phyloP scores from a whole-genome alignment of 108 stramenopile species.

The Cyclostephanos invisitatus region DNA sequence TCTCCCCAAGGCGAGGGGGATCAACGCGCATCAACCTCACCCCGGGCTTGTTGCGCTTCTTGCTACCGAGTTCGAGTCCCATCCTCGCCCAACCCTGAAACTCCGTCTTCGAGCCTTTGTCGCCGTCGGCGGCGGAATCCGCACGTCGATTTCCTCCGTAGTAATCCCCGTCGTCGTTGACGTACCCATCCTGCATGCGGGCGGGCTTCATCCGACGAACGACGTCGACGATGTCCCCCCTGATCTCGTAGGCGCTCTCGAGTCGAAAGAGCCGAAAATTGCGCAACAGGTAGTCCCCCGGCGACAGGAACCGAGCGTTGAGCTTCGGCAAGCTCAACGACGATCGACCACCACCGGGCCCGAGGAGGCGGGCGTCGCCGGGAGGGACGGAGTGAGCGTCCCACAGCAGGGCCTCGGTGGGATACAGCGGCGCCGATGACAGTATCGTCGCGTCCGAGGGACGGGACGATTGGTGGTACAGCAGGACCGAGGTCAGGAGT shows the following conservation, averaged over 20 bases:
- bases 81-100: slow-evolving; percentile 87
- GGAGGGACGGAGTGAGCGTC: slow-evolving; percentile 75
- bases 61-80: slow-evolving; percentile 68
- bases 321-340: slow-evolving; percentile 91
- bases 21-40: slow-evolving; percentile 74
- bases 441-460: slow-evolving; percentile 65
- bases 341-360: slow-evolving; percentile 12
- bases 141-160: slow-evolving; percentile 37
- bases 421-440: slow-evolving; percentile 81
- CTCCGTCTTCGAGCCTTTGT: slow-evolving; percentile 53
- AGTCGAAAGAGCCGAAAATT: slow-evolving; percentile 90
- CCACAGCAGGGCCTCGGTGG: slow-evolving; percentile 90
- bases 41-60: slow-evolving; percentile 27
- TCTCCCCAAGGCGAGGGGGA: slow-evolving; percentile 85
- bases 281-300: slow-evolving; percentile 88
- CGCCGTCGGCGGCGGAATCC: slow-evolving; percentile 35
- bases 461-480: slow-evolving; percentile 67
- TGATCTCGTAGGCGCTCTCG: slow-evolving; percentile 93
- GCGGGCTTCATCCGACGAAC: slow-evolving; percentile 75
- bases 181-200: slow-evolving; percentile 31
- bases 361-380: slow-evolving; percentile 33
- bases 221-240: slow-evolving; percentile 88
- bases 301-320: slow-evolving; percentile 87
- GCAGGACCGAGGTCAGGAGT: slow-evolving; percentile 60
- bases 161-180: slow-evolving; percentile 40